Percentiles rank a stretch among this genome's conserved stretches.
phyloP scores from a whole-genome alignment of 1,139 yeast genomes.

The Nakaseomyces delphensis region DNA sequence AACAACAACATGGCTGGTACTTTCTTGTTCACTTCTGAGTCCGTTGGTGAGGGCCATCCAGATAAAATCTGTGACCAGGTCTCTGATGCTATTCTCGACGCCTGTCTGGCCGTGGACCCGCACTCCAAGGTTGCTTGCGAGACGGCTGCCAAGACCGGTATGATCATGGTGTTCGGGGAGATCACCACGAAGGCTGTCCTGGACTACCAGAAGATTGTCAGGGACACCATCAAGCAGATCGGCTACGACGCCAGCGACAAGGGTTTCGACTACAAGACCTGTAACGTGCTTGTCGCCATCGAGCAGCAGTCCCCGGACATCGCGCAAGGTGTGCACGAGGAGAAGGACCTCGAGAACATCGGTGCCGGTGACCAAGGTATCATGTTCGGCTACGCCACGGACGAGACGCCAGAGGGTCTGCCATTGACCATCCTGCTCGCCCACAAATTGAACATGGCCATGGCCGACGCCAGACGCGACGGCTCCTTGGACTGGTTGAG shows the following conservation, averaged over 20 bases:
- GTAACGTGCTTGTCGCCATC: constrained; percentile 95
- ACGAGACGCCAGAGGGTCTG: constrained; percentile 91
- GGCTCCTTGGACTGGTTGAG: constrained; percentile 92
- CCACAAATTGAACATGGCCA: constrained; percentile 89
- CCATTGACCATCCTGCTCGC: constrained; percentile 89
- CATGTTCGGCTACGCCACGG: constrained; percentile 98
- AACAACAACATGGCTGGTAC: constrained; percentile 12
- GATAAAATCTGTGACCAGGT: constrained; percentile 99
- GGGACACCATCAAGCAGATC: constrained; percentile 95
- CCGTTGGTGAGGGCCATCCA: constrained; percentile 98
- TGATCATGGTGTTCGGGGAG: constrained; percentile 98
- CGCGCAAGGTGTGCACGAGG: constrained; percentile 97
- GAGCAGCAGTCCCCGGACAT: constrained; percentile 98
- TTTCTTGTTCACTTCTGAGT: constrained; percentile 84
- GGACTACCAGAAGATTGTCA: constrained; percentile 91
- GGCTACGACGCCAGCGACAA: constrained; percentile 92
- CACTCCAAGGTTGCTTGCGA: constrained; percentile 97
- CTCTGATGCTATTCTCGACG: constrained; percentile 93
- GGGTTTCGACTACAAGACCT: constrained; percentile 97
- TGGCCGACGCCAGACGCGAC: constrained; percentile 92
- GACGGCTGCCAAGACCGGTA: constrained; percentile 95
- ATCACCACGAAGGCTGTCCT: constrained; percentile 90
- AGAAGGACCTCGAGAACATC: constrained; percentile 87
- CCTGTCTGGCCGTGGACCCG: constrained; percentile 90
- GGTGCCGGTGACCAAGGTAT: constrained; percentile 99